Evolutionary conservation across 352 stramenopile species (phyloP), one percentile per base, ranked within the genome.

Genomic region (Pythium rhizo-oryzae): DNA sequence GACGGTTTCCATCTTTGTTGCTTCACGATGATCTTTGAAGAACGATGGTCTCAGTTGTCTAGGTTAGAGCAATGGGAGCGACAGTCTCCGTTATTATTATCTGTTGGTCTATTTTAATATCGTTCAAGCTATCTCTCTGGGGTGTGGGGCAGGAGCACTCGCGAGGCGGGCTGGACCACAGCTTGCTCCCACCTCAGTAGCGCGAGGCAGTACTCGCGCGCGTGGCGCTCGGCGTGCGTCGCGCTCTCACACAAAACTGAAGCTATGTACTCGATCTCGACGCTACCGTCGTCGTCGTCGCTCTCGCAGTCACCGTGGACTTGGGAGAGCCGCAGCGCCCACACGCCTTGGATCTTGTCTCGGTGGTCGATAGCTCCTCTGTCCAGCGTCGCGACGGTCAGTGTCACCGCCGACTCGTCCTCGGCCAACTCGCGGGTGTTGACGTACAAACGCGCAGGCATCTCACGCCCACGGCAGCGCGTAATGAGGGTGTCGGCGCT

Each of bases 121-220:
- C n/a, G n/a, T 33, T 43, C 37, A 18, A 43, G 2, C 9, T 18
- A 43, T 18, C 28, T 35, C 19, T 55, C 2, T 19, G 4, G 6
- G 12, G 28, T 6, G 28, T 33, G 51, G 8, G 51, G 24, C 51
- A 35, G 23, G n/a, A n/a, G n/a, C n/a, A n/a, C n/a, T n/a, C n/a
- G n/a, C n/a, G n/a, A n/a, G n/a, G n/a, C n/a, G n/a, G n/a, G n/a
- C n/a, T n/a, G n/a, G n/a, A n/a, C n/a, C 23, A 23, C 51, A 9
- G 35, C 23, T 4, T 23, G 51, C 9, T 57, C 51, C 51, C 51
- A 57, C 25, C 58, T 44, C 25, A 65, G 25, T 18, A 65, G 58
- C 43, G 46, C 24, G n/a, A 47, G 28, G 28, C 28, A 33, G 28
- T 6, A 33, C 28, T 65, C 28, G 16, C 18, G 16, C 16, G n/a